Evolutionary conservation across 305 asterid genomes (phyloP), one percentile per base, ranked within the genome.

Genomic region (Solanum hybrid): DNA sequence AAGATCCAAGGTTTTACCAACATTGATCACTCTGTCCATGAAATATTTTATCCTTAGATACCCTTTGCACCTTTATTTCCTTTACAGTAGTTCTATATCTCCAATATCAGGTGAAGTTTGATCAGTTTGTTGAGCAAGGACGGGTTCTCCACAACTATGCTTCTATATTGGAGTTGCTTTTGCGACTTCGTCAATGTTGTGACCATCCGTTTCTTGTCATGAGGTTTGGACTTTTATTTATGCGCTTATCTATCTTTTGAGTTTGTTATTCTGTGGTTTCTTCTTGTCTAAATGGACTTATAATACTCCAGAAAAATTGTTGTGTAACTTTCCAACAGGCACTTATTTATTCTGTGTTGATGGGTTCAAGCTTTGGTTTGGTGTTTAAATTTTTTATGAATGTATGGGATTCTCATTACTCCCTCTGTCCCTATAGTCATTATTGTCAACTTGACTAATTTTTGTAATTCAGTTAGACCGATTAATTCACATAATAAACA

Each of bases 171-270:
- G 99, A 97, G 93, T 94, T 97, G 92, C 99, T 97, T 79, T 94
- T 97, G 91, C 99, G 99, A 29, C 99, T 97, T 94, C 99, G 99
- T 89, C 99, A 97, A 92, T 97, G 99, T 91, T 97, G 99, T 92
- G 98, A 97, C 91, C 99, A 97, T 89, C 99, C 99, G 76, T 97
- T 95, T 95, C 98, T 97, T 92, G 99, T 97, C 85, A 93, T 96
- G 98, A 96, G 99, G 99, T 97, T 89, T 89, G 92, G 85, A 37
- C 84, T 81, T 36, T 5, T 70, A 83, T 29, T 15, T 37, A 33
- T 70, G 82, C 10, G 34, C 68, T 33, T 80, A 68, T 41, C 27
- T 86, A 77, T 57, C 9, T 51, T 75, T 36, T 83, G n/a, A 31
- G 88, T 83, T 89, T 81, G 41, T 34, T 89, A 82, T 26, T 89